Percentiles rank a stretch among this genome's conserved stretches.
Conservation (phyloP, 805 yeast genomes). For the Spathaspora passalidarum region DNA sequence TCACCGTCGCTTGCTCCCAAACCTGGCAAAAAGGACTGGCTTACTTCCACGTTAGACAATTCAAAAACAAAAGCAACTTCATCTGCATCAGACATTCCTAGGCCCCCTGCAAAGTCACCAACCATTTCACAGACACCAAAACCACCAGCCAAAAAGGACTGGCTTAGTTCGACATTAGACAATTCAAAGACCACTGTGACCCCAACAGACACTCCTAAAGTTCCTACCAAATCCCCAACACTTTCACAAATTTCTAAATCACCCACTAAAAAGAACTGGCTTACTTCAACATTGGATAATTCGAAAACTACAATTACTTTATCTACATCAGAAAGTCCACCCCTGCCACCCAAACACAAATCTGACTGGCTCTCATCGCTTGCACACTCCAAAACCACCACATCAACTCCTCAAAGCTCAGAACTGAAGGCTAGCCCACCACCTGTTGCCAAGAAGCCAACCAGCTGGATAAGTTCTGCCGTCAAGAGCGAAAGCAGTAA, state of each 20-base stretch:
- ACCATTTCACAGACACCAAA: not conserved
- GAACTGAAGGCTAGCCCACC: constrained; percentile 2
- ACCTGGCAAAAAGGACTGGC: not conserved
- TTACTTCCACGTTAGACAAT: constrained; percentile 4
- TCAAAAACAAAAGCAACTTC: not conserved
- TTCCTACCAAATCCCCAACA: not conserved
- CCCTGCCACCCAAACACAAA: constrained; percentile 4
- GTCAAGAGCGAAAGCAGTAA: constrained; percentile 2
- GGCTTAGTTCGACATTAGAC: constrained; percentile 7
- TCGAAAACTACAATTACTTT: not conserved
- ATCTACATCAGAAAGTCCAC: not conserved
- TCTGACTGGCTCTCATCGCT: constrained; percentile 11
- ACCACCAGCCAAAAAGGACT: constrained; percentile 7
- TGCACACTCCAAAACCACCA: constrained; percentile 6
- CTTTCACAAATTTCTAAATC: not conserved
- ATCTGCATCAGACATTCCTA: not conserved
- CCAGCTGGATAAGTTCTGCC: constrained; percentile 1
- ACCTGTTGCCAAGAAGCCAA: constrained; percentile 10
- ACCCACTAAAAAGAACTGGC: not conserved
- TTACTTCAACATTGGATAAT: constrained; percentile 5
- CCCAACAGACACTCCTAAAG: not conserved
- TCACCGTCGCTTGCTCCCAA: no score
- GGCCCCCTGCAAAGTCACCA: no score
- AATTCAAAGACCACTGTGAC: constrained; percentile 6
- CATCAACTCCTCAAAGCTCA: constrained; percentile 5